These are phyloP conservation scores for Cornus controversa DNA, from an alignment of 148 eudicot genomes.

Conservation along the genomic window DNA sequence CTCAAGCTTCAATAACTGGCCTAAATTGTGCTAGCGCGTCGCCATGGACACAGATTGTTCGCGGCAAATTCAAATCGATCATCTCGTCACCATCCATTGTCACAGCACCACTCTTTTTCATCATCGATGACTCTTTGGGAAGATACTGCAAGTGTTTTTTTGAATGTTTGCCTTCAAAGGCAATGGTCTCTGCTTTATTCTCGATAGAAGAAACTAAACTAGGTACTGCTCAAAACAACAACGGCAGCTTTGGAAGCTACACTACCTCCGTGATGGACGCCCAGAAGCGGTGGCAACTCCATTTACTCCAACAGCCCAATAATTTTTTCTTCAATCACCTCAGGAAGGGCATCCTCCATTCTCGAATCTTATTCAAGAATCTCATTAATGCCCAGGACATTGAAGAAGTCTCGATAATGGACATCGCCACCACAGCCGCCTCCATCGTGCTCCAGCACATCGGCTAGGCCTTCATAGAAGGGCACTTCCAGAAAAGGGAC, in stretches of 20 bases:
- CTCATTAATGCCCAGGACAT: constrained; percentile 17
- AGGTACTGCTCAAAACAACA: constrained; percentile 6
- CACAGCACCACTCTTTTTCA: too few relatives aligned
- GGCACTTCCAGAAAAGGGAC: constrained; percentile 14
- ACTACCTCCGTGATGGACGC: constrained; percentile 11
- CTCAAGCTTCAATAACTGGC: too few relatives aligned
- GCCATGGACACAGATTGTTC: too few relatives aligned
- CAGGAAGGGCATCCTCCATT: neutral
- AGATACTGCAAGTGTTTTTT: too few relatives aligned
- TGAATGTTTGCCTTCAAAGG: too few relatives aligned
- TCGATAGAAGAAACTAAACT: too few relatives aligned
- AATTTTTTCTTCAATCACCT: constrained; percentile 14
- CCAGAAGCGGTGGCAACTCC: constrained; percentile 8
- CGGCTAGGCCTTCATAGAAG: too few relatives aligned
- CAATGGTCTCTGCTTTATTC: too few relatives aligned
- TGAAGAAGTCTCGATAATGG: constrained; percentile 16
- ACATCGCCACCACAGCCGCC: constrained; percentile 21
- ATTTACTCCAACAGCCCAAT: constrained; percentile 18
- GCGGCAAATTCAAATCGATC: too few relatives aligned
- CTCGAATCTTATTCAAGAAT: constrained; percentile 5
- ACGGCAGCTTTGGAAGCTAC: constrained; percentile 18
- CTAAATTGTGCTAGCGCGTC: too few relatives aligned
- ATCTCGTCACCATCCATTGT: too few relatives aligned
- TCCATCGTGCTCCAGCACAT: constrained; percentile 16
- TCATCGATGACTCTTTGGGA: too few relatives aligned